Base-by-base conservation (phyloP, 225 moss, liverwort and hornwort species). In the Neckera pumila region DNA sequence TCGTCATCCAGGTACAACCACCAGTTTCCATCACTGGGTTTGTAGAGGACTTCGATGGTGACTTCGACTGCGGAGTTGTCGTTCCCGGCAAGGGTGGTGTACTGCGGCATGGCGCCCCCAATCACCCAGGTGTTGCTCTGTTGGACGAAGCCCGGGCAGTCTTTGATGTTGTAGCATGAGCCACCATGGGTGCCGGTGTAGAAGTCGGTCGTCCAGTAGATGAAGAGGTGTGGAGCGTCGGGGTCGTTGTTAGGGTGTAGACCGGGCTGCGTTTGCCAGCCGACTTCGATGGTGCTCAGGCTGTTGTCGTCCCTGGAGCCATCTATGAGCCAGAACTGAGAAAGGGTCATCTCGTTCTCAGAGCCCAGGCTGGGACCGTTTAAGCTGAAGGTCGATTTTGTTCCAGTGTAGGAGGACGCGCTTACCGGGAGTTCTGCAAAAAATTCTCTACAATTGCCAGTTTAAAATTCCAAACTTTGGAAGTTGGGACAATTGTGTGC, bases 221-320 rank as follows among this genome's bases (percentile, higher is more conserved):
- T 43, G 66, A 92, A 93, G 53, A 92, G 72, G 14, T 90, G 93
- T 2, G 93, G 92, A 17, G 81, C 81, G 23, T 86, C 36, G 2
- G 80, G 84, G 14, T 36, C 2, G 13, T 86, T 70, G 6, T 45
- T 36, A 1, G 43, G 70, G 27, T 84, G 86, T 7, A 80, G 5
- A 4, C 0, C 3, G 5, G 87, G 89, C 13, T 22, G 69, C 21
- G 64, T 89, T 34, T 93, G 93, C 90, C 90, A 93, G n/a, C 93
- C 93, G 7, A 85, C 89, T 86, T 92, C 92, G 5, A 89, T 86
- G 34, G 92, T 93, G 79, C 87, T 90, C 25, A 87, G 17, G 51
- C 58, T 85, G 4, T 36, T 54, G n/a, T 80, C 87, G 17, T 20
- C 8, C 17, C 38, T 45, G 11, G 22, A 13, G 17, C 87, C 91